These are phyloP conservation scores for Theobroma grandiflorum DNA, from an alignment of 441 rosid species.

Conservation along the genomic window DNA sequence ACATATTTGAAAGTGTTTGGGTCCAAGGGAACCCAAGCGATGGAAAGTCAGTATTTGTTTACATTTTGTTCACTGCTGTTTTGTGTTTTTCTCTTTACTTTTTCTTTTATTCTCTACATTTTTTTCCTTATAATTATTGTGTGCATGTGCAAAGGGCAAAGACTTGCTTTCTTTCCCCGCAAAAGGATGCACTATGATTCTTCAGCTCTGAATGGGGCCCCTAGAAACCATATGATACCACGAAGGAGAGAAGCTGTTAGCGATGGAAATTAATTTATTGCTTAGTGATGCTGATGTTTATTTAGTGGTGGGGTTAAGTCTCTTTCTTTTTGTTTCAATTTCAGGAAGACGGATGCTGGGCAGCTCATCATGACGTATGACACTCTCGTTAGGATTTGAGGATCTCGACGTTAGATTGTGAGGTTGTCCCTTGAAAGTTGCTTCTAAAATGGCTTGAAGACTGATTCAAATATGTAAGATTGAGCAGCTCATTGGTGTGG, in stretches of 20 bases:
- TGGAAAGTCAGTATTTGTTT: neutral
- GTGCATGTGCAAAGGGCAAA: neutral
- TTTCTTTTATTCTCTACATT: neutral
- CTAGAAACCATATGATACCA: neutral
- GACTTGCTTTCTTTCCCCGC: neutral
- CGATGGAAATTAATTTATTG: neutral
- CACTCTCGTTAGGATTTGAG: neutral
- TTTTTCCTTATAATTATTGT: neutral
- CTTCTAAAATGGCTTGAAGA: neutral
- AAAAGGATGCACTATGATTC: neutral
- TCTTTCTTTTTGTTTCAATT: constrained; percentile 10
- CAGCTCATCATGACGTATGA: constrained; percentile 13
- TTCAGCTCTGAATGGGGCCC: constrained; percentile 21
- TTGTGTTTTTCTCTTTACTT: neutral
- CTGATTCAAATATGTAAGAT: neutral
- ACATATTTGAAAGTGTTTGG: neutral
- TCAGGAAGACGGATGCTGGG: constrained; percentile 3
- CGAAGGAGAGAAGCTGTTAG: neutral
- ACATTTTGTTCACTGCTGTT: neutral
- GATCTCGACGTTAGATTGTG: constrained; percentile 11
- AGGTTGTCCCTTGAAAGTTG: neutral
- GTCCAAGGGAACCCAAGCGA: neutral
- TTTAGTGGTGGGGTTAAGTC: constrained; percentile 8
- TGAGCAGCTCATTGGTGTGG: neutral
- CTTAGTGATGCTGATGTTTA: neutral